phyloP scores from a whole-genome alignment of 2,329 filamentous ascomycete species.

The Epichloe typhina region DNA sequence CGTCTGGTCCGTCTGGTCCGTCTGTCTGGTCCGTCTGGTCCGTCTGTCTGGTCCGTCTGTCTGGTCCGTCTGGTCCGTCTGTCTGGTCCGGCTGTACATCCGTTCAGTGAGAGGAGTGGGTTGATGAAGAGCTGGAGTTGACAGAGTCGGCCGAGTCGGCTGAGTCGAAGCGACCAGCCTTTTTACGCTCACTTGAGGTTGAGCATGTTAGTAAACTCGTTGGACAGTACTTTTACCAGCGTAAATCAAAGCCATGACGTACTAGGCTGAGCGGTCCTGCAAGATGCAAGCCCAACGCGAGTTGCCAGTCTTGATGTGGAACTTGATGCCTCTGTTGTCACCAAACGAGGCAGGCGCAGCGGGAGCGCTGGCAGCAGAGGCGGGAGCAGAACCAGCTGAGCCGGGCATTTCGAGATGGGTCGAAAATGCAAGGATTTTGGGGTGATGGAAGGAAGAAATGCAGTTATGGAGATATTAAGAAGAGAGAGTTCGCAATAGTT shows the following conservation, averaged over 20 bases:
- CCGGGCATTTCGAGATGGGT: conserved; percentile 8
- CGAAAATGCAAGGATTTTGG: not conserved
- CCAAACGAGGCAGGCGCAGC: conserved; percentile 16
- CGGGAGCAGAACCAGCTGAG: conserved; percentile 7
- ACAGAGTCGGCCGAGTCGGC: conserved; percentile 24
- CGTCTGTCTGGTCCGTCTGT: too few relatives aligned
- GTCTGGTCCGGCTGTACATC: not conserved
- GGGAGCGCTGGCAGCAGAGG: conserved; percentile 7
- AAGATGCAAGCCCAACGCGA: conserved; percentile 26
- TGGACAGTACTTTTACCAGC: not conserved
- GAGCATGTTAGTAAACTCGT: conserved; percentile 8
- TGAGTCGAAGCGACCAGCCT: conserved; percentile 24
- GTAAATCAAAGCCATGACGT: conserved; percentile 13
- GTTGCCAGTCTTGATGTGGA: conserved; percentile 32
- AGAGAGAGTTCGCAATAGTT: not conserved
- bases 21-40: too few relatives aligned
- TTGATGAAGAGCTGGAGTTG: conserved; percentile 16
- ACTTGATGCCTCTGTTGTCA: conserved; percentile 29
- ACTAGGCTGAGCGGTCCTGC: conserved; percentile 32
- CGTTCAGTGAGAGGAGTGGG: conserved; percentile 3
- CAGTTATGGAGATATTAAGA: not conserved
- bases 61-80: too few relatives aligned
- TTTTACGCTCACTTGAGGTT: conserved; percentile 22
- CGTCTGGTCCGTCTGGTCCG: too few relatives aligned
- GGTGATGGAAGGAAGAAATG: too few relatives aligned